A percentile compares a stretch with the other conserved stretches of the same genome.
Evolutionary conservation across 2,329 filamentous ascomycete genomes (phyloP).

Genomic region (Chrysoporthe austroafricana): DNA sequence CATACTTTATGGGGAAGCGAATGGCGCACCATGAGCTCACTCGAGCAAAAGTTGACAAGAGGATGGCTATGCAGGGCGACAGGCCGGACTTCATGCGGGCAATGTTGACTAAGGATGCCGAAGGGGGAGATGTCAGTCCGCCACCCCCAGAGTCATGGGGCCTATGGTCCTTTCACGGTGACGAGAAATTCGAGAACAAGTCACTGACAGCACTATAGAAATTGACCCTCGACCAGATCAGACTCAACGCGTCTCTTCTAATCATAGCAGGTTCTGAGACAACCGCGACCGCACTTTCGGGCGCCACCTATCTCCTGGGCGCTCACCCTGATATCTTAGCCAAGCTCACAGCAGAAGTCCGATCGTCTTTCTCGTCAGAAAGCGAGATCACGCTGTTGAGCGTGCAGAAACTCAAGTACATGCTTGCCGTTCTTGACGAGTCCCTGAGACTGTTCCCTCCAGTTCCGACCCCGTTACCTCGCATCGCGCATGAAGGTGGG

Average conservation of each 20-base stretch:
- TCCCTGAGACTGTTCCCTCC: conserved; percentile 37
- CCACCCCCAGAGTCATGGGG: background rate
- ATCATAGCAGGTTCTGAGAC: conserved; percentile 55
- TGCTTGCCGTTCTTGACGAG: conserved; percentile 40
- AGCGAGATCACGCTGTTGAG: conserved; percentile 36
- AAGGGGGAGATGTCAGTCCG: conserved; percentile 11
- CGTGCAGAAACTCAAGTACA: conserved; percentile 34
- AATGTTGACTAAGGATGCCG: conserved; percentile 12
- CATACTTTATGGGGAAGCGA: background rate
- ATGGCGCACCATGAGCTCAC: background rate
- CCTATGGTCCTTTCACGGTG: background rate
- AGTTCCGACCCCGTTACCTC: conserved; percentile 30
- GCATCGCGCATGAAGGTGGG: conserved; percentile 34
- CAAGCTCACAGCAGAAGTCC: conserved; percentile 45
- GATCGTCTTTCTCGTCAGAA: conserved; percentile 40
- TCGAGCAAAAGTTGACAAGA: conserved; percentile 6
- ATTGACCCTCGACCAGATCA: conserved; percentile 28
- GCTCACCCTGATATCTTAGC: conserved; percentile 41
- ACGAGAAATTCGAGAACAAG: background rate
- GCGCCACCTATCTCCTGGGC: conserved; percentile 44
- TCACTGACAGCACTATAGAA: conserved; percentile 1
- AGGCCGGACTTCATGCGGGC: conserved; percentile 23
- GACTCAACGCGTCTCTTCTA: conserved; percentile 32
- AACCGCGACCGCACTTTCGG: conserved; percentile 48
- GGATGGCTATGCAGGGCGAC: conserved; percentile 1